Evolutionary conservation across 2,329 filamentous ascomycete species (phyloP).

Genomic region (Pseudocercospora musae): DNA sequence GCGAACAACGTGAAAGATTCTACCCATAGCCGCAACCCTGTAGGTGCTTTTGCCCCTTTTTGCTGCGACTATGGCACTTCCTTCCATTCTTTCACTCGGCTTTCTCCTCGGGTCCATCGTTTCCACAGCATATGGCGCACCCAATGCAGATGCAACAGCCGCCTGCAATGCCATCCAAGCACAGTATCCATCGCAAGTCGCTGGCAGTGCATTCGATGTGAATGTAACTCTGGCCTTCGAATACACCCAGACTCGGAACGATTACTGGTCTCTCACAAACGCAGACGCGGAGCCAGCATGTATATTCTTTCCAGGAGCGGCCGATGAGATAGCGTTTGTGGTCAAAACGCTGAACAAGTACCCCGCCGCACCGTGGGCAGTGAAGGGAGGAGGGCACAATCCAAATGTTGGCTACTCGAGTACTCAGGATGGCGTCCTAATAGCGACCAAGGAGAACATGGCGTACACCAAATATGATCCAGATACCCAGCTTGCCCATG

Average conservation of each 20-base stretch:
- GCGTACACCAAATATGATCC: constrained; percentile 38
- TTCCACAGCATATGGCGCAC: constrained; percentile 4
- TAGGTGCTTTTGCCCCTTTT: background rate
- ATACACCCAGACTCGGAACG: constrained; percentile 16
- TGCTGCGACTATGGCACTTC: background rate
- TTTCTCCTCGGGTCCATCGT: background rate
- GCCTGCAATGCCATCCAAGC: constrained; percentile 10
- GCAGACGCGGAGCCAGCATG: constrained; percentile 21
- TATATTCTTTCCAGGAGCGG: constrained; percentile 45
- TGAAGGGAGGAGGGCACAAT: constrained; percentile 51
- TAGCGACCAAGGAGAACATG: constrained; percentile 43
- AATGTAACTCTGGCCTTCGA: constrained; percentile 15
- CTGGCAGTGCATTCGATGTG: constrained; percentile 11
- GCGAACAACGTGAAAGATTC: background rate
- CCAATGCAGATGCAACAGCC: constrained; percentile 10
- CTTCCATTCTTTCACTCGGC: background rate
- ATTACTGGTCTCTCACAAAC: constrained; percentile 24
- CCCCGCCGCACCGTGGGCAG: constrained; percentile 52
- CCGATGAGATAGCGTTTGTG: constrained; percentile 52
- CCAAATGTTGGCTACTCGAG: constrained; percentile 48
- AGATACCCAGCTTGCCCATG: constrained; percentile 26
- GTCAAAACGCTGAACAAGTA: constrained; percentile 49
- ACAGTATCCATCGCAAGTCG: constrained; percentile 17
- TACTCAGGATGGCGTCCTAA: constrained; percentile 45
- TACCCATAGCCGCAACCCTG: background rate